Evolutionary conservation across 352 stramenopile species (phyloP).

Genomic region (Albugo candida): DNA sequence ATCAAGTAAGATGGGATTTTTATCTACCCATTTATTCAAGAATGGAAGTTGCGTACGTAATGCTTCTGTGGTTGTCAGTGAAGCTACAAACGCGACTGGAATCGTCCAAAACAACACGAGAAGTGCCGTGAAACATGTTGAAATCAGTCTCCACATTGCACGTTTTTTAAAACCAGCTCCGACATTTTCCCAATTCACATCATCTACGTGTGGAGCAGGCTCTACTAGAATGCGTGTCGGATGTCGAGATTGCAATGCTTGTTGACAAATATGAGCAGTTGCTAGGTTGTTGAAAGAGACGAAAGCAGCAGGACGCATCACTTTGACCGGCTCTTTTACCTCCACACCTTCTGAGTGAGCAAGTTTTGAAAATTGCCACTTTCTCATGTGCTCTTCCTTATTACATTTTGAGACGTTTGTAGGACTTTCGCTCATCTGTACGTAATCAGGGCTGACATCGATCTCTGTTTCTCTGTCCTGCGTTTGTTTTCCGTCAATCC

Average conservation of each 20-base stretch:
- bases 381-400: constrained; percentile 16
- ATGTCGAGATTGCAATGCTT: constrained; percentile 51
- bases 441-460: neutral
- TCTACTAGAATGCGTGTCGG: constrained; percentile 34
- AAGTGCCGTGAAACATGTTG: constrained; percentile 23
- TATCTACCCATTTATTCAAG: constrained; percentile 17
- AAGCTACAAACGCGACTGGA: constrained; percentile 55
- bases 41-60: constrained; percentile 32
- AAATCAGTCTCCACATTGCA: constrained; percentile 38
- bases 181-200: constrained; percentile 67
- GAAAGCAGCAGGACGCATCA: constrained; percentile 52
- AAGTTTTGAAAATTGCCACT: neutral
- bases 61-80: constrained; percentile 42
- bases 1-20: constrained; percentile 26
- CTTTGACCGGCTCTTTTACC: neutral
- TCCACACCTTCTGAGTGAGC: too few relatives aligned
- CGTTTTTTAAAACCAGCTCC: constrained; percentile 34
- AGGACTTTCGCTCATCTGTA: constrained; percentile 7
- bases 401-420: constrained; percentile 12
- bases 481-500: constrained; percentile 3
- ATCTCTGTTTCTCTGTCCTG: neutral
- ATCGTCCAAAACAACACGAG: constrained; percentile 67
- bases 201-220: constrained; percentile 37
- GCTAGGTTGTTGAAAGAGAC: constrained; percentile 48
- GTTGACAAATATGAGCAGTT: constrained; percentile 40